These are phyloP conservation scores for Russula foetens DNA, from an alignment of 768 basidiomycete genomes.

Conservation along the genomic window DNA sequence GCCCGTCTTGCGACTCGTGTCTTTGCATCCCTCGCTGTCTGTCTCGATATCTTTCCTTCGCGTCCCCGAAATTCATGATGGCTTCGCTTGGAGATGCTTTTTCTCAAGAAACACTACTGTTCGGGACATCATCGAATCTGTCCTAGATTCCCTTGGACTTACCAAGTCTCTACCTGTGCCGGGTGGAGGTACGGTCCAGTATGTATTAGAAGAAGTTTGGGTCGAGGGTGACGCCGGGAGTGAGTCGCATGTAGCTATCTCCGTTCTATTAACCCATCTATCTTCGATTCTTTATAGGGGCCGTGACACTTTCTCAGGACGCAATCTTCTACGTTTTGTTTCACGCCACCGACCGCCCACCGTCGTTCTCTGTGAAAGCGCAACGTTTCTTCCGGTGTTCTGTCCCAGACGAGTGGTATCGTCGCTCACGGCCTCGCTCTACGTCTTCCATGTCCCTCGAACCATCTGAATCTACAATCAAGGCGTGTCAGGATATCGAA, in stretches of 20 bases:
- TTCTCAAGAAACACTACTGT: slow-evolving; percentile 51
- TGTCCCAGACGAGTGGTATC: slow-evolving; percentile 76
- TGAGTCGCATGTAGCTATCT: slow-evolving; percentile 28
- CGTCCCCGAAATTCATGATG: slow-evolving; percentile 73
- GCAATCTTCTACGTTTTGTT: slow-evolving; percentile 38
- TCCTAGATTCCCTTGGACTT: slow-evolving; percentile 61
- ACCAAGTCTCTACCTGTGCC: slow-evolving; percentile 55
- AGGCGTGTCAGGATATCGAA: slow-evolving; percentile 40
- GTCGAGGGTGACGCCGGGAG: slow-evolving; percentile 43
- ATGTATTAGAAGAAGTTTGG: slow-evolving; percentile 68
- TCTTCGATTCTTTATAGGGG: slow-evolving; percentile 27
- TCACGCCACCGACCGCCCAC: slow-evolving; percentile 32
- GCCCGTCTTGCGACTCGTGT: slow-evolving; percentile 63
- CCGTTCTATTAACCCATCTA: not conserved
- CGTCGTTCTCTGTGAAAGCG: slow-evolving; percentile 36
- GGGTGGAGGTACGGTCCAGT: slow-evolving; percentile 62
- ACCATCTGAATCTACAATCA: slow-evolving; percentile 45
- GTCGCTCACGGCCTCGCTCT: slow-evolving; percentile 52
- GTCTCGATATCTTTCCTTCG: slow-evolving; percentile 49
- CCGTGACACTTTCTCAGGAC: slow-evolving; percentile 37
- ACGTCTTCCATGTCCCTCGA: slow-evolving; percentile 38
- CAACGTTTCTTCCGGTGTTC: slow-evolving; percentile 50
- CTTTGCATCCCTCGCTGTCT: slow-evolving; percentile 53
- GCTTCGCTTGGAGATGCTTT: slow-evolving; percentile 56
- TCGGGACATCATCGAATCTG: slow-evolving; percentile 40